phyloP scores from a whole-genome alignment of 306 rosid genomes.

The Hippophae rhamnoides region DNA sequence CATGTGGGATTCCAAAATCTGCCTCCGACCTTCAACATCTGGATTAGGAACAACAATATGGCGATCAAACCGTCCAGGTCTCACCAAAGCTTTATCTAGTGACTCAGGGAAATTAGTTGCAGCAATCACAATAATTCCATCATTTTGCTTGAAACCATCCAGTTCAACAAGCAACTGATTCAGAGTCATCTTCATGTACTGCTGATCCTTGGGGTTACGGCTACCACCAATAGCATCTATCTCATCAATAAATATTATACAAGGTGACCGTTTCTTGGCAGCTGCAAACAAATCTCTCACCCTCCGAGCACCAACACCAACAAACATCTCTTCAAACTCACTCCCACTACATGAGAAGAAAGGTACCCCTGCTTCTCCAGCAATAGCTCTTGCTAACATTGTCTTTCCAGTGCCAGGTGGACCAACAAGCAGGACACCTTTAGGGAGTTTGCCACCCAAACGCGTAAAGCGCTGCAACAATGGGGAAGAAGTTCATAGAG shows the following conservation, averaged over 20 bases:
- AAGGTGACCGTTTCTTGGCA: conserved; percentile 83
- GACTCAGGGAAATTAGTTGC: conserved; percentile 91
- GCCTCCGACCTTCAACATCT: conserved; percentile 92
- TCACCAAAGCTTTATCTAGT: conserved; percentile 80
- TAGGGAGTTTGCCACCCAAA: conserved; percentile 90
- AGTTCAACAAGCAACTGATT: conserved; percentile 92
- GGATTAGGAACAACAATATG: conserved; percentile 88
- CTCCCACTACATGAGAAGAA: conserved; percentile 92
- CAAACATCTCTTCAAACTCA: conserved; percentile 93
- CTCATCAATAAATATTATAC: conserved; percentile 90
- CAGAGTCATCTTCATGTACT: conserved; percentile 74
- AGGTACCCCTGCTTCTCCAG: conserved; percentile 97
- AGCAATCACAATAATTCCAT: conserved; percentile 88
- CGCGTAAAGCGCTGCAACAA: conserved; percentile 85
- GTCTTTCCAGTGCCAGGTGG: conserved; percentile 97
- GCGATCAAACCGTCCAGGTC: conserved; percentile 96
- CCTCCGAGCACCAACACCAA: conserved; percentile 96
- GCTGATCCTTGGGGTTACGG: conserved; percentile 67
- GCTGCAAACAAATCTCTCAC: conserved; percentile 86
- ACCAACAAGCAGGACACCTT: conserved; percentile 95
- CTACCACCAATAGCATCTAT: conserved; percentile 93
- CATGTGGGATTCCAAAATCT: conserved; percentile 83
- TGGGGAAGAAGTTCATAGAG: conserved; percentile 17
- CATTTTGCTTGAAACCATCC: conserved; percentile 95
- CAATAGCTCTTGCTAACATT: conserved; percentile 92